phyloP scores from a whole-genome alignment of 1,284 basidiomycete species.

The Puccinia polysora region DNA sequence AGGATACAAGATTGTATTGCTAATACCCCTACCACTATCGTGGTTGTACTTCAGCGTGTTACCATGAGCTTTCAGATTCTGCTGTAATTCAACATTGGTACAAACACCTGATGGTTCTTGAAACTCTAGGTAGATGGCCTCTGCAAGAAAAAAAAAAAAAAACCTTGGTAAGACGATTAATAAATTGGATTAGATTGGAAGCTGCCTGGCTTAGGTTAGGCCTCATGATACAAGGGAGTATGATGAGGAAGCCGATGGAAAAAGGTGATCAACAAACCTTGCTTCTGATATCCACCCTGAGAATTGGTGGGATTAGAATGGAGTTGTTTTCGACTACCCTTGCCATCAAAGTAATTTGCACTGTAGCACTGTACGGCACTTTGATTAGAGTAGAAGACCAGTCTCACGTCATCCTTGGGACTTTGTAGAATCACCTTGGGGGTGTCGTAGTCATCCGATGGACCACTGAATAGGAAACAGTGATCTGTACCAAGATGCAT shows the following conservation, averaged over 20 bases:
- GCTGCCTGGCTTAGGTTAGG: background rate
- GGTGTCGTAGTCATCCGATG: background rate
- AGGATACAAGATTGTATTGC: constrained; percentile 19
- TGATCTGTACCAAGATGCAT: too few species aligned
- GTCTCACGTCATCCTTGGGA: constrained; percentile 21
- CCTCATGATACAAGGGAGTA: background rate
- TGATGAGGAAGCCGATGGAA: background rate
- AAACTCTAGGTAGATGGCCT: constrained; percentile 39
- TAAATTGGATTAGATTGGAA: background rate
- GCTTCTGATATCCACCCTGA: constrained; percentile 24
- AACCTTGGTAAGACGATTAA: background rate
- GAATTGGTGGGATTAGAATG: constrained; percentile 3
- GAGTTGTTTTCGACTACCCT: constrained; percentile 20
- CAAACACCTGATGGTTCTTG: constrained; percentile 23
- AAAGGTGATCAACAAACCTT: constrained; percentile 4
- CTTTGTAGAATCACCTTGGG: constrained; percentile 22
- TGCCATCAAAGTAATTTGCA: constrained; percentile 36
- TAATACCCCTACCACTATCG: background rate
- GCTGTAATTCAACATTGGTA: constrained; percentile 14
- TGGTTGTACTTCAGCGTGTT: background rate
- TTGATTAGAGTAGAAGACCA: constrained; percentile 37
- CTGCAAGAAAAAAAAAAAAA: background rate
- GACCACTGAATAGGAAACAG: constrained; percentile 25
- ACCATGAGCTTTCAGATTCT: constrained; percentile 1
- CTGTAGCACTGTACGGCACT: constrained; percentile 38